phyloP scores from a whole-genome alignment of 2,329 filamentous ascomycete genomes.

The Pseudogymnoascus sp. region DNA sequence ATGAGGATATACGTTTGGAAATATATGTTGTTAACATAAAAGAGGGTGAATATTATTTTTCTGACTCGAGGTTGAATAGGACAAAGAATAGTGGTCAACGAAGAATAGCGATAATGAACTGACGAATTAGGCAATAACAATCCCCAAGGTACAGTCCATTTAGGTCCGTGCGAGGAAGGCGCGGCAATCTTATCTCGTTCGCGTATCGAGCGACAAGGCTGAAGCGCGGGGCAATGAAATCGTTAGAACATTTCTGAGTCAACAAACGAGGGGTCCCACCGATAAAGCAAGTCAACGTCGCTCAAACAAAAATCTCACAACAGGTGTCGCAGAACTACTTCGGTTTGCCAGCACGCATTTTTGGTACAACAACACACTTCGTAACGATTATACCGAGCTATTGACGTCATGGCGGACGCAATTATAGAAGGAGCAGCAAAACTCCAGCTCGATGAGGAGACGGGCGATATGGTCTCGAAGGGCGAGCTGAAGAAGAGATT shows the following conservation, averaged over 20 bases:
- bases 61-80: not conserved
- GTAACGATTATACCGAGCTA: not conserved
- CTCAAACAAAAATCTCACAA: not conserved
- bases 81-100: not conserved
- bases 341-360: not conserved
- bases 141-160: not conserved
- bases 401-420: constrained; percentile 37
- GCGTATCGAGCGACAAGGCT: not conserved
- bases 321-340: not conserved
- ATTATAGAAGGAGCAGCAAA: constrained; percentile 40
- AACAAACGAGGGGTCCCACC: not conserved
- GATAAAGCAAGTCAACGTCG: not conserved
- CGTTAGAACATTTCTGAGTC: constrained; percentile 4
- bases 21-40: not conserved
- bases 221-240: constrained; percentile 3
- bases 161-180: not conserved
- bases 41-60: not conserved
- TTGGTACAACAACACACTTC: not conserved
- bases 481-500: constrained; percentile 53
- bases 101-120: too few relatives aligned
- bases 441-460: constrained; percentile 53
- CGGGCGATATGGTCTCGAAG: constrained; percentile 57
- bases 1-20: constrained; percentile 15
- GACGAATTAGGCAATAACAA: constrained; percentile 2
- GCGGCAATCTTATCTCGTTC: constrained; percentile 1